Percentiles rank a stretch among this genome's conserved stretches.
These are phyloP conservation scores for Ceriops tagal DNA, from an alignment of 345 rosid species.

Conservation along the genomic window DNA sequence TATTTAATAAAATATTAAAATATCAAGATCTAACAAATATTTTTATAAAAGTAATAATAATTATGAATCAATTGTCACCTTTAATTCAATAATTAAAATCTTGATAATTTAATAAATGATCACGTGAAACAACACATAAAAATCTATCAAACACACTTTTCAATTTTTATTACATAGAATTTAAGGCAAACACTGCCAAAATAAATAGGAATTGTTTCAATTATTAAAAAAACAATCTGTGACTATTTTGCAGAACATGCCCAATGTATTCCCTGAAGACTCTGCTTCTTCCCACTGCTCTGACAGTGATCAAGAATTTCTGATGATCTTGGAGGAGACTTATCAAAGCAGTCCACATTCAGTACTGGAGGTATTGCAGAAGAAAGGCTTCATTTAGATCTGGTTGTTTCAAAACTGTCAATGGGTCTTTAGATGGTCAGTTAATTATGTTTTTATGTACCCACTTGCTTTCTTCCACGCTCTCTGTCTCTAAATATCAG, in stretches of 20 bases:
- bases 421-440: constrained; percentile 38
- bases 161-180: too few relatives aligned
- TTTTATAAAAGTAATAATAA: too few relatives aligned
- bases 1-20: too few relatives aligned
- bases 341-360: constrained; percentile 82
- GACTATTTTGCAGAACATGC: constrained; percentile 23
- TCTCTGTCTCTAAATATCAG: background rate
- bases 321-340: constrained; percentile 43
- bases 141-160: too few relatives aligned
- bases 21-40: too few relatives aligned
- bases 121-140: too few relatives aligned
- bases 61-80: too few relatives aligned
- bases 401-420: constrained; percentile 29
- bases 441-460: constrained; percentile 1
- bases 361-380: constrained; percentile 51
- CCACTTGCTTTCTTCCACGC: background rate
- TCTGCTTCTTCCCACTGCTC: constrained; percentile 40
- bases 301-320: constrained; percentile 43
- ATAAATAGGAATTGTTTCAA: background rate
- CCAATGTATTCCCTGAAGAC: constrained; percentile 31
- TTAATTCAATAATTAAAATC: too few relatives aligned
- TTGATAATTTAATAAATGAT: too few relatives aligned
- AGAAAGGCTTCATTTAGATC: constrained; percentile 21
- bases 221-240: background rate
- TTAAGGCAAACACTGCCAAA: too few relatives aligned